These are phyloP conservation scores for Lepidium africanum DNA, from an alignment of 345 rosid species.

Conservation along the genomic window DNA sequence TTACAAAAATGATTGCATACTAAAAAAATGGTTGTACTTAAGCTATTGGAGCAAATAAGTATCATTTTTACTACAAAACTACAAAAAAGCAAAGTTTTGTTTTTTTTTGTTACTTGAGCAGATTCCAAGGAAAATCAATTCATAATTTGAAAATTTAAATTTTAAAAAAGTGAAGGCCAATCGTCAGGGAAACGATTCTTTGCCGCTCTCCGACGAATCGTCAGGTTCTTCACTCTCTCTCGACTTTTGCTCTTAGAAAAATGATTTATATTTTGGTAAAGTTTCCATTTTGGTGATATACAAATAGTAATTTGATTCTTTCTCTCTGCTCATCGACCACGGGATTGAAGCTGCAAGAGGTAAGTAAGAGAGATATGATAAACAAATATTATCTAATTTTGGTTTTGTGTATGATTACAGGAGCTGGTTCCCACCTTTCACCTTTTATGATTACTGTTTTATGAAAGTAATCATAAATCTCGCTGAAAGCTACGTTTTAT, in stretches of 20 bases:
- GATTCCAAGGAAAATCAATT: neutral
- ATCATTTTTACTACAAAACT: neutral
- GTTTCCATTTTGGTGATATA: neutral
- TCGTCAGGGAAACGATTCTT: neutral
- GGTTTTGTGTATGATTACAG: neutral
- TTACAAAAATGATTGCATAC: neutral
- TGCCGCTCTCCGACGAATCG: constrained; percentile 15
- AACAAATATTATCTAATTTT: neutral
- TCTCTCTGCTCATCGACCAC: constrained; percentile 8
- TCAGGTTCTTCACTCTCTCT: neutral
- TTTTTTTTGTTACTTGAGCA: neutral
- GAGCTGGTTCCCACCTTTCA: neutral
- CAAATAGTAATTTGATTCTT: constrained; percentile 5
- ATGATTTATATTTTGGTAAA: constrained; percentile 16
- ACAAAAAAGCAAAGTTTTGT: neutral
- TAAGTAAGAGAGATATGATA: neutral
- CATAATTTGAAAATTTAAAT: neutral
- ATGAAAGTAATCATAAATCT: constrained; percentile 26
- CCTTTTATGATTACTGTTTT: constrained; percentile 21
- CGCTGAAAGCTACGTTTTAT: constrained; percentile 21
- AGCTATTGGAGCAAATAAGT: neutral
- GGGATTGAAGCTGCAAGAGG: constrained; percentile 5
- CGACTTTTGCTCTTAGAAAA: neutral
- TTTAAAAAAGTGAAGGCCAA: neutral
- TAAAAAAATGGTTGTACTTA: neutral